These are phyloP conservation scores for Tolypocladium capitatum DNA, from an alignment of 2,329 filamentous ascomycete genomes.

Conservation along the genomic window DNA sequence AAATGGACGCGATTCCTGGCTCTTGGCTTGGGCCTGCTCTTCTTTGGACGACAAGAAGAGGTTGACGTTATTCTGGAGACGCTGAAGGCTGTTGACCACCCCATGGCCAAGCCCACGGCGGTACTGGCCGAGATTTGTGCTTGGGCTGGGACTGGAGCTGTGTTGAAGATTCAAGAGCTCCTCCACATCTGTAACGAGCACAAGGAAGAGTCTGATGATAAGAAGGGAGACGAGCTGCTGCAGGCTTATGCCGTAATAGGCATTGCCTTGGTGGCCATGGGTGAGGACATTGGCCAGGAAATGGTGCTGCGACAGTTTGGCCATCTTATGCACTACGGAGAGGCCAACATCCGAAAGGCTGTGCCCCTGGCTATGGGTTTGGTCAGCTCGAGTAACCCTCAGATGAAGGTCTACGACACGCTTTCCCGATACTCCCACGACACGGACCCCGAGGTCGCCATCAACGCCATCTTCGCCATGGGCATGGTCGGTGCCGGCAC, in stretches of 20 bases:
- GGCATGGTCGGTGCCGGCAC: constrained; percentile 91
- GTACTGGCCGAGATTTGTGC: constrained; percentile 93
- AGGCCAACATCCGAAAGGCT: constrained; percentile 90
- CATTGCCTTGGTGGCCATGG: constrained; percentile 90
- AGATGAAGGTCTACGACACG: constrained; percentile 99
- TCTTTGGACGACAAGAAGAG: constrained; percentile 94
- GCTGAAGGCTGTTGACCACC: constrained; percentile 90
- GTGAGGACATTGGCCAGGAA: constrained; percentile 94
- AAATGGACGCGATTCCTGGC: constrained; percentile 98
- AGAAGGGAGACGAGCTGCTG: constrained; percentile 88
- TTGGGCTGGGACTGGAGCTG: constrained; percentile 93
- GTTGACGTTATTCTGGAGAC: constrained; percentile 98
- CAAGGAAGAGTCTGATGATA: constrained; percentile 85
- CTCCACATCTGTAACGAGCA: constrained; percentile 97
- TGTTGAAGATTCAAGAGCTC: constrained; percentile 92
- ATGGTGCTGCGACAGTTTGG: constrained; percentile 98
- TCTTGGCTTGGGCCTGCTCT: constrained; percentile 81
- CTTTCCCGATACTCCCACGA: constrained; percentile 96
- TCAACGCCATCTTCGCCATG: constrained; percentile 99
- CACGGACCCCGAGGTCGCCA: constrained; percentile 93
- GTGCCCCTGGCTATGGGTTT: constrained; percentile 95
- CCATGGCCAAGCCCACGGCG: constrained; percentile 90
- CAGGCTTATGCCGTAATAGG: constrained; percentile 95
- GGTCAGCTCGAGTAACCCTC: constrained; percentile 92
- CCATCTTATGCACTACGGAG: constrained; percentile 98